These are phyloP conservation scores for Mrakiaceae sp. DNA, from an alignment of 1,284 basidiomycete species.

Conservation along the genomic window DNA sequence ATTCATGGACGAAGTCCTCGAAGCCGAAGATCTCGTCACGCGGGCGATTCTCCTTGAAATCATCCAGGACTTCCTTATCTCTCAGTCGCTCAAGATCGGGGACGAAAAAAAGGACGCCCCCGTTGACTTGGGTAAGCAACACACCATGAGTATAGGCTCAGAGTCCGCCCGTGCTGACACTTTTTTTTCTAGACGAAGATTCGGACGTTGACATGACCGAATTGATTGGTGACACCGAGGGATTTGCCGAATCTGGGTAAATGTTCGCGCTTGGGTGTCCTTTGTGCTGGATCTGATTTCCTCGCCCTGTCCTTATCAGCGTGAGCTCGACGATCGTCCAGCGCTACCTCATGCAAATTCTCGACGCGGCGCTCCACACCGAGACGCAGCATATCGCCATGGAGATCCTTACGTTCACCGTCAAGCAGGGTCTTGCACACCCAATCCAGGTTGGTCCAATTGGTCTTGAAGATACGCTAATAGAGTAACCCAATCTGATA, in stretches of 20 bases:
- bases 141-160: not conserved
- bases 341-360: slow-evolving; percentile 71
- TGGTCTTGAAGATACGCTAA: no score
- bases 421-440: slow-evolving; percentile 90
- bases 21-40: slow-evolving; percentile 54
- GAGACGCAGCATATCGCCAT: slow-evolving; percentile 73
- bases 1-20: slow-evolving; percentile 85
- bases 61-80: slow-evolving; percentile 76
- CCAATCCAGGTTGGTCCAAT: slow-evolving; percentile 58
- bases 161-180: not conserved
- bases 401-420: slow-evolving; percentile 81
- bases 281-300: not conserved
- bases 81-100: slow-evolving; percentile 53
- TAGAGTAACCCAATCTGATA: not conserved
- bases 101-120: not conserved
- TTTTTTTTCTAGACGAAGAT: slow-evolving; percentile 19
- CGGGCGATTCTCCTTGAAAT: slow-evolving; percentile 67
- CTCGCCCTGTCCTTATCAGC: slow-evolving; percentile 37
- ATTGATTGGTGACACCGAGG: slow-evolving; percentile 84
- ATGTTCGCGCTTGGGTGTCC: slow-evolving; percentile 22
- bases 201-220: slow-evolving; percentile 74
- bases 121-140: not conserved
- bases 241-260: slow-evolving; percentile 89
- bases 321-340: slow-evolving; percentile 89
- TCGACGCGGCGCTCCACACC: slow-evolving; percentile 60